Base-by-base conservation (phyloP, 1,284 basidiomycete species). In the Ceratobasidium sp. region DNA sequence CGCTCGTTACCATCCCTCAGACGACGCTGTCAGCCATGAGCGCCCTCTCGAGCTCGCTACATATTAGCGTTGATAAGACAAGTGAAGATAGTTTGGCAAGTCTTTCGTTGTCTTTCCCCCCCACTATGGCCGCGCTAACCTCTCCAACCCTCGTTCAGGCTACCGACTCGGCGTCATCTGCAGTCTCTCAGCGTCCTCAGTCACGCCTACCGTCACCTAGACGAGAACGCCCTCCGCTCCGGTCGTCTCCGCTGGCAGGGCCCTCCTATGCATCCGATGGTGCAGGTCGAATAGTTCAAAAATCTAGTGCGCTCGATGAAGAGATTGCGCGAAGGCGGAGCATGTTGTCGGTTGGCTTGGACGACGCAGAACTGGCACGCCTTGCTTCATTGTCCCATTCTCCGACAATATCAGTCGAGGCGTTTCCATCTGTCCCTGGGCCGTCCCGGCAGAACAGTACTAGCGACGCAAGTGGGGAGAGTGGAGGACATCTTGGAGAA, bases 191-290 rank as follows among this genome's bases (percentile, higher is more conserved):
- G 20, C 38, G 61, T 23, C 61, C 61, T 7, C 5, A 42, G n/a
- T 65, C 62, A 28, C 62, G 44, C 40, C 12, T 42, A 26, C 62
- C 62, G 44, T 76, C 73, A 1, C 40, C 52, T 20, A 46, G 73
- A 44, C 73, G 73, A 13, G 62, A 76, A 38, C 61, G 73, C 28
- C 50, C 61, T 3, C 73, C 48, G 4, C 73, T 76, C 15, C 62
- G 73, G 40, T 76, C 73, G 3, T 76, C 73, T 2, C 73, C 73
- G 4, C 73, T 76, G 15, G 73, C 73, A 9, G 73, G 73, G 20
- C 62, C 50, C 3, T 76, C 73, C 23, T 76, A 66, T 40, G 62
- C 73, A 13, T 52, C 73, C 12, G 73, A 76, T 23, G 52, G 50
- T 3, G 62, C 26, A 26, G 73, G 73, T 7, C 42, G 64, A 3